Evolutionary conservation across 2,329 filamentous ascomycete genomes (phyloP).

Genomic region (Corynespora cassiicola): DNA sequence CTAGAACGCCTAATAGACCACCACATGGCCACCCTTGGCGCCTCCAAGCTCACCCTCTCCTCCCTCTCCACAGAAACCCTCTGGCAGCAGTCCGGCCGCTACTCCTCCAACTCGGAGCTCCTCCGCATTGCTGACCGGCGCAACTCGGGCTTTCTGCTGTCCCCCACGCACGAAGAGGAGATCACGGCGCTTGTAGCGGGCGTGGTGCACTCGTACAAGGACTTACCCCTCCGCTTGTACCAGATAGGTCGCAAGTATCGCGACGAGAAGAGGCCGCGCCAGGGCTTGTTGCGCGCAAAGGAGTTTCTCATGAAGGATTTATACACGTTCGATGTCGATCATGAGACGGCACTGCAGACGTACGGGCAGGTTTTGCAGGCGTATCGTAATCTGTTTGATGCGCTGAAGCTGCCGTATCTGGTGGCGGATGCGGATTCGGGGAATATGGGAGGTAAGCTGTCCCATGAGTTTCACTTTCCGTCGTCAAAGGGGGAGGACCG

Average conservation of each 20-base stretch:
- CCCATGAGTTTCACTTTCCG: conserved; percentile 92
- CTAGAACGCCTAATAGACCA: conserved; percentile 85
- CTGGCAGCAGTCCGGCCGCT: conserved; percentile 83
- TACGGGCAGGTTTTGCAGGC: conserved; percentile 76
- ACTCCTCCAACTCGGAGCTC: conserved; percentile 81
- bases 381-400: conserved; percentile 80
- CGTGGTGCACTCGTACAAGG: conserved; percentile 80
- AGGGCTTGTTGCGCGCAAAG: conserved; percentile 83
- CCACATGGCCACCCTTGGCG: conserved; percentile 82
- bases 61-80: conserved; percentile 84
- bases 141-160: conserved; percentile 74
- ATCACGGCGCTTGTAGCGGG: conserved; percentile 82
- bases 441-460: conserved; percentile 92
- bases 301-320: conserved; percentile 99
- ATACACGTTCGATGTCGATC: conserved; percentile 85
- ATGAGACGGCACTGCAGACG: conserved; percentile 74
- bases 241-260: conserved; percentile 95
- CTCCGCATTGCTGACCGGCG: conserved; percentile 84
- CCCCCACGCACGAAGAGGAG: conserved; percentile 96
- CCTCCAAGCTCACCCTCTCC: conserved; percentile 82
- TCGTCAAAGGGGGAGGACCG: conserved; percentile 84
- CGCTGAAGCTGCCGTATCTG: conserved; percentile 82
- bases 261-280: conserved; percentile 86
- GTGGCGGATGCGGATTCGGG: conserved; percentile 91
- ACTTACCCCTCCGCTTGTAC: conserved; percentile 84